Evolutionary conservation across 2,329 filamentous ascomycete species (phyloP).

Genomic region (Pestalotiopsis sp.): DNA sequence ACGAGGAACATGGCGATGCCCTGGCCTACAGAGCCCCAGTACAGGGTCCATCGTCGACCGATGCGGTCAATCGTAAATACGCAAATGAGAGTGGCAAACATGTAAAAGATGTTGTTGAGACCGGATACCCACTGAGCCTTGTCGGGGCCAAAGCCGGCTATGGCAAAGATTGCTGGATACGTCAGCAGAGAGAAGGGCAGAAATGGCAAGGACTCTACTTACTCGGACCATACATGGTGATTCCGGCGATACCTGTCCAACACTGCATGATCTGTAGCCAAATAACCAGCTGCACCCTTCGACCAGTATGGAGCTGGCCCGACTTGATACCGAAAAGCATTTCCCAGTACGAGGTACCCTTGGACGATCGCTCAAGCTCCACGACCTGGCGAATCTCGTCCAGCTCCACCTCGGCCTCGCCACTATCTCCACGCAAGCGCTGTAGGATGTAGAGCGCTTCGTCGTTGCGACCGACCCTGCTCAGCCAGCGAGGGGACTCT

Average conservation of each 20-base stretch:
- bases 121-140: slow-evolving; percentile 69
- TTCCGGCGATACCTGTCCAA: slow-evolving; percentile 71
- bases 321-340: slow-evolving; percentile 72
- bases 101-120: slow-evolving; percentile 52
- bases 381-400: slow-evolving; percentile 69
- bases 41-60: slow-evolving; percentile 69
- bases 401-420: slow-evolving; percentile 63
- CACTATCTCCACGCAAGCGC: slow-evolving; percentile 64
- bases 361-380: slow-evolving; percentile 62
- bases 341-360: slow-evolving; percentile 60
- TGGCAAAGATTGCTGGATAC: slow-evolving; percentile 57
- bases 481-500: slow-evolving; percentile 69
- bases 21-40: slow-evolving; percentile 68
- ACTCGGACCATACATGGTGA: slow-evolving; percentile 57
- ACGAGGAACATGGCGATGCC: slow-evolving; percentile 70
- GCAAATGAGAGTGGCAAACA: slow-evolving; percentile 69
- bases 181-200: not conserved
- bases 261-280: slow-evolving; percentile 75
- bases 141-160: slow-evolving; percentile 64
- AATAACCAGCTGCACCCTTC: slow-evolving; percentile 70
- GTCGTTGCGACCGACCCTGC: slow-evolving; percentile 66
- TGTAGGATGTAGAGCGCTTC: slow-evolving; percentile 69
- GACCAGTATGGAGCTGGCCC: slow-evolving; percentile 66
- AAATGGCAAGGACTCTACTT: not conserved
- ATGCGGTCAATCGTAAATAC: slow-evolving; percentile 73